Conservation (phyloP, 768 basidiomycete species). For the Neoboletus subvelutipes region DNA sequence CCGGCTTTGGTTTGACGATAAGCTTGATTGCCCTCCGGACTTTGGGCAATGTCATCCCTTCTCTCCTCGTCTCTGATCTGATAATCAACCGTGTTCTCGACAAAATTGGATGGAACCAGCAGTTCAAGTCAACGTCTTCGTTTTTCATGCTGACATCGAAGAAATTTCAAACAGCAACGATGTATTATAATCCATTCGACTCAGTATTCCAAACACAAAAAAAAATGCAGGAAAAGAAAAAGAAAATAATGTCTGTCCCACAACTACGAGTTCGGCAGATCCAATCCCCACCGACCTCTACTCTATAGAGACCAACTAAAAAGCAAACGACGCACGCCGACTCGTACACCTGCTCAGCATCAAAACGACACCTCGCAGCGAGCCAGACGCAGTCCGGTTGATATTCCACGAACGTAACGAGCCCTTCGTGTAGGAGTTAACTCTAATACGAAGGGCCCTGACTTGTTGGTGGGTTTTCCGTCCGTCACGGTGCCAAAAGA, state of each 20-base stretch:
- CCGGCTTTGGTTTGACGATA: conserved; percentile 32
- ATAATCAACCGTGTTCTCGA: not conserved
- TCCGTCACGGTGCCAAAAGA: too few species aligned
- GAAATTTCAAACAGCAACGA: too few species aligned
- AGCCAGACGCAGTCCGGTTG: conserved; percentile 36
- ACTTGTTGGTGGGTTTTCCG: conserved; percentile 47
- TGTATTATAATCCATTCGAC: not conserved
- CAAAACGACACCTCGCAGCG: conserved; percentile 61
- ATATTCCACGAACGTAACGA: conserved; percentile 79
- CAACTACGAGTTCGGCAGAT: conserved; percentile 59
- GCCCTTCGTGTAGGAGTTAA: conserved; percentile 43
- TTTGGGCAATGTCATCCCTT: conserved; percentile 12
- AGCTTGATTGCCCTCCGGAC: conserved; percentile 20
- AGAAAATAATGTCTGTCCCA: conserved; percentile 52
- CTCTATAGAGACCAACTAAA: conserved; percentile 53
- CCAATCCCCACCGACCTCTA: conserved; percentile 45
- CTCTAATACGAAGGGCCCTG: conserved; percentile 53
- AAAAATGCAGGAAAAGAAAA: not conserved
- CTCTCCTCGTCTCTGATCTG: not conserved
- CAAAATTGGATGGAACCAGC: too few species aligned
- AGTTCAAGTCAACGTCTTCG: not conserved
- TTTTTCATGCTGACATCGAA: too few species aligned
- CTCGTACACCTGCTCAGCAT: conserved; percentile 45
- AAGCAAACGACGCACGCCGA: conserved; percentile 35
- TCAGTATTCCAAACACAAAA: conserved; percentile 11